Evolutionary conservation across 2,329 filamentous ascomycete genomes (phyloP).

Genomic region (Trichoderma sp.): DNA sequence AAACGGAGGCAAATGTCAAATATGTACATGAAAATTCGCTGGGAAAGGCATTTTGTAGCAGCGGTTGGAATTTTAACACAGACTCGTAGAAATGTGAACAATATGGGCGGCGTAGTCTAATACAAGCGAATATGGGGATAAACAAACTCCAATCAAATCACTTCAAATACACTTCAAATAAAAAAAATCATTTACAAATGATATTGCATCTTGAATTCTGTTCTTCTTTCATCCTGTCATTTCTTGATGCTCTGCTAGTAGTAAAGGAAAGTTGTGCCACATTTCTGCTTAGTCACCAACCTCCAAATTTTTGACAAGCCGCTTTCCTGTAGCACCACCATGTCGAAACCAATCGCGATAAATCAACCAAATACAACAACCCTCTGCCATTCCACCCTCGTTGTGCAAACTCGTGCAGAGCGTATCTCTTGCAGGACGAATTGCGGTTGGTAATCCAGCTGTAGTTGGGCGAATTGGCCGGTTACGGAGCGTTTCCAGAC

Average conservation of each 20-base stretch:
- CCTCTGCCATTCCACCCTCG: background rate
- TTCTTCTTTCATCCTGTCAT: background rate
- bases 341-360: conserved; percentile 10
- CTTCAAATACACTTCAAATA: background rate
- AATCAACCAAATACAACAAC: background rate
- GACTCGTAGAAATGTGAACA: background rate
- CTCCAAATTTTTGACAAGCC: conserved; percentile 20
- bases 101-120: background rate
- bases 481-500: background rate
- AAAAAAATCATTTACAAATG: background rate
- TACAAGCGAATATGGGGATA: background rate
- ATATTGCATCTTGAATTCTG: background rate
- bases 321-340: background rate
- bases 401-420: background rate
- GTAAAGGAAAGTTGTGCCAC: background rate
- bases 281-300: conserved; percentile 16
- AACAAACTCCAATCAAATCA: background rate
- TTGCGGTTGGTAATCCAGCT: background rate
- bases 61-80: background rate
- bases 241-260: background rate
- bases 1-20: background rate
- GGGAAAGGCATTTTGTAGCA: background rate
- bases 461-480: conserved; percentile 1
- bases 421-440: background rate
- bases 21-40: background rate